Evolutionary conservation across 2,329 filamentous ascomycete species (phyloP).

Genomic region (Ophiostoma pallidulum): DNA sequence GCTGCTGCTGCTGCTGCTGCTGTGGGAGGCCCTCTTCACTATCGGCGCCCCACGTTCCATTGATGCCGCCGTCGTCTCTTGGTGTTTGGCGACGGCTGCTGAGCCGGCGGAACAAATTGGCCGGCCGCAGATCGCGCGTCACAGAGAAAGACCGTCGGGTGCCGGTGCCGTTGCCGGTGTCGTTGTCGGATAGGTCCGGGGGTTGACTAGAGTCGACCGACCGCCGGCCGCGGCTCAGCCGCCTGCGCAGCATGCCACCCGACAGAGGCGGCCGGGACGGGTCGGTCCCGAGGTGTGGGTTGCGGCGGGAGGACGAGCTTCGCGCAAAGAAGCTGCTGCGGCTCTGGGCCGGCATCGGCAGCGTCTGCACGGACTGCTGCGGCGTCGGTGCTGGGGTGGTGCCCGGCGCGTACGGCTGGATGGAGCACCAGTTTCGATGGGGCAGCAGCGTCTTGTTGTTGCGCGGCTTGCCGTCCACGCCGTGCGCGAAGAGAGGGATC

Average conservation of each 20-base stretch:
- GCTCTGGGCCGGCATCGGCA: conserved; percentile 27
- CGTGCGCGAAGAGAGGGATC: conserved; percentile 85
- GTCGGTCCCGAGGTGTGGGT: conserved; percentile 27
- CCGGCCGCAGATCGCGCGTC: conserved; percentile 38
- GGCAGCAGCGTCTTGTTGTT: conserved; percentile 88
- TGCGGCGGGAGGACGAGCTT: conserved; percentile 29
- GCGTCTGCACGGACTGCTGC: conserved; percentile 38
- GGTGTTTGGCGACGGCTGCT: conserved; percentile 32
- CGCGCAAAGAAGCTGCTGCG: conserved; percentile 35
- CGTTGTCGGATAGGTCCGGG: conserved; percentile 10
- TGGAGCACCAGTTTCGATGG: conserved; percentile 91
- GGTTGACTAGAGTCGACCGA: conserved; percentile 29
- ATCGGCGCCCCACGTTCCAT: conserved; percentile 41
- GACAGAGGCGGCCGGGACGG: conserved; percentile 41
- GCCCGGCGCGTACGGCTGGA: conserved; percentile 73
- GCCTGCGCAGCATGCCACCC: conserved; percentile 34
- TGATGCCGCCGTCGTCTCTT: conserved; percentile 44
- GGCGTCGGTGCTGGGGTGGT: conserved; percentile 64
- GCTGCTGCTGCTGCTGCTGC: neutral
- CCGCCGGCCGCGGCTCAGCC: conserved; percentile 25
- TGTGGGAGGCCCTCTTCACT: conserved; percentile 28
- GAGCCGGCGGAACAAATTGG: conserved; percentile 24
- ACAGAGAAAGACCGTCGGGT: conserved; percentile 39
- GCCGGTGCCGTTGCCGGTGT: conserved; percentile 14
- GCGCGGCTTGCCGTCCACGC: conserved; percentile 77